These are phyloP conservation scores for Epichloe brachyelytri DNA, from an alignment of 2,329 filamentous ascomycete genomes.

Conservation along the genomic window DNA sequence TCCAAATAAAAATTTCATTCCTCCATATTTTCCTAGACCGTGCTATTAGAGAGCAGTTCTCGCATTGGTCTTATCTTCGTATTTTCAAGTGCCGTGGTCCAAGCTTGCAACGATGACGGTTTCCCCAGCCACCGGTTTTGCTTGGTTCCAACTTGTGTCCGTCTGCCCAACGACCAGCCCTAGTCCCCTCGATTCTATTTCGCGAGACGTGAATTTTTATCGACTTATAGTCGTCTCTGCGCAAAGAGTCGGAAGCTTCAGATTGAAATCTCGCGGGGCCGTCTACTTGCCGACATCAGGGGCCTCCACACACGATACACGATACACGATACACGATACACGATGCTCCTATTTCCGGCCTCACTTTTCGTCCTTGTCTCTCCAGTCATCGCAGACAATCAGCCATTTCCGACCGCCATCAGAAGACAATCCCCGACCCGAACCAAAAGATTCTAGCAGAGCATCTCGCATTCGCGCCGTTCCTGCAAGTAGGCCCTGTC, in stretches of 20 bases:
- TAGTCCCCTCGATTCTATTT: too few relatives aligned
- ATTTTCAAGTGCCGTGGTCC: background rate
- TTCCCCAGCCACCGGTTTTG: background rate
- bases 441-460: conserved; percentile 63
- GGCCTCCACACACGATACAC: background rate
- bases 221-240: background rate
- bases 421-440: conserved; percentile 59
- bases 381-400: conserved; percentile 21
- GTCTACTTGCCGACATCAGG: background rate
- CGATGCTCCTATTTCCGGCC: conserved; percentile 3
- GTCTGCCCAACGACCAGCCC: background rate
- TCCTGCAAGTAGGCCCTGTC: conserved; percentile 9
- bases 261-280: background rate
- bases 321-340: background rate
- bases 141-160: background rate
- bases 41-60: too few relatives aligned
- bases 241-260: background rate
- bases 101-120: background rate
- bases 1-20: too few relatives aligned
- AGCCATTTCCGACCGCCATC: conserved; percentile 43
- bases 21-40: too few relatives aligned
- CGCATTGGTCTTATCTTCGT: background rate
- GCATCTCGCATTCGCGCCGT: conserved; percentile 41
- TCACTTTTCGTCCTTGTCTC: conserved; percentile 15
- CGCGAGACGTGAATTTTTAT: background rate